Conservation (phyloP, 805 yeast species). For the Starmerella vitae region DNA sequence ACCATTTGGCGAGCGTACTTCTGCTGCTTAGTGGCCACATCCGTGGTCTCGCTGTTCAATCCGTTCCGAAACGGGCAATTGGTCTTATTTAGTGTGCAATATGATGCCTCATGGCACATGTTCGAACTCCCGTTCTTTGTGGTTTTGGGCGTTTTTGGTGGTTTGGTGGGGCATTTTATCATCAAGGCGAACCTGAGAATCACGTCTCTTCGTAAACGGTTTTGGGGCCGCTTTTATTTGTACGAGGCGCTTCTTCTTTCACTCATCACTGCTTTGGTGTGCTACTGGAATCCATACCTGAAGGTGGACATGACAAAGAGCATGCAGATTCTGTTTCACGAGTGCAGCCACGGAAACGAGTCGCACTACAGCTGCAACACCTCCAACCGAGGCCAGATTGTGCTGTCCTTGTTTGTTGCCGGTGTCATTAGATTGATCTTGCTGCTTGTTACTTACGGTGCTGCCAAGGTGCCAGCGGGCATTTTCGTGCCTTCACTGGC, state of each 20-base stretch:
- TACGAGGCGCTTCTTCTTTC: slow-evolving; percentile 62
- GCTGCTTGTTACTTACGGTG: slow-evolving; percentile 74
- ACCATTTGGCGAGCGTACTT: slow-evolving; percentile 87
- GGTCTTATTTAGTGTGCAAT: slow-evolving; percentile 82
- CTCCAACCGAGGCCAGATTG: slow-evolving; percentile 22
- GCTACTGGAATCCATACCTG: slow-evolving; percentile 73
- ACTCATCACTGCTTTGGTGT: slow-evolving; percentile 53
- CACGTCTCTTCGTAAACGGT: slow-evolving; percentile 64
- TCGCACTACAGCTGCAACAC: slow-evolving; percentile 24
- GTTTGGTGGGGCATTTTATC: slow-evolving; percentile 70
- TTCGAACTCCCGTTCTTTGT: slow-evolving; percentile 68
- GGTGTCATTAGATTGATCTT: slow-evolving; percentile 56
- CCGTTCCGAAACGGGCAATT: slow-evolving; percentile 93
- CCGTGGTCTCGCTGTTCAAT: slow-evolving; percentile 63
- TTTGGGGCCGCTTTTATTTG: slow-evolving; percentile 43
- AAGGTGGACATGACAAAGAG: slow-evolving; percentile 87
- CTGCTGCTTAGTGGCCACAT: slow-evolving; percentile 78
- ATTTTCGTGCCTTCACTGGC: slow-evolving; percentile 97
- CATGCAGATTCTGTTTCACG: slow-evolving; percentile 80
- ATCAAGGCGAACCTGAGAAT: slow-evolving; percentile 62
- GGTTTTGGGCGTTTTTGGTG: slow-evolving; percentile 78
- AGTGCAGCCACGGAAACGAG: slow-evolving; percentile 46
- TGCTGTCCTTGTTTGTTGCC: slow-evolving; percentile 51
- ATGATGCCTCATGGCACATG: slow-evolving; percentile 73
- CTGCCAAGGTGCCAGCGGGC: slow-evolving; percentile 84